phyloP scores from a whole-genome alignment of 176 grass and related monocot genomes.

The Musa schizocarpa region DNA sequence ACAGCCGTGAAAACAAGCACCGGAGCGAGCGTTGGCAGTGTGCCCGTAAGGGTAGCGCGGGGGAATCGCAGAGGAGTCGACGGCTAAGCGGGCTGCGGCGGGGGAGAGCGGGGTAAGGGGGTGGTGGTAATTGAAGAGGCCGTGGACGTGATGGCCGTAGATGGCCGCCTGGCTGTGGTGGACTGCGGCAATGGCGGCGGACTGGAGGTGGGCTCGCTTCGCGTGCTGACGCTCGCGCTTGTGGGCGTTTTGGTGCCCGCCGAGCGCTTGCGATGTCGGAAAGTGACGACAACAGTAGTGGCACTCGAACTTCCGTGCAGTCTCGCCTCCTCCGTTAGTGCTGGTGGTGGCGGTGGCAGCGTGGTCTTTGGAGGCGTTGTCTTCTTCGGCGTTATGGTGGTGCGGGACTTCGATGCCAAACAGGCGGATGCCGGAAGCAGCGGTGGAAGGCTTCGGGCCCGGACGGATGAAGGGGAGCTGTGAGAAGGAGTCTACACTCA shows the following conservation, averaged over 20 bases:
- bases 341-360: slow-evolving; percentile 1
- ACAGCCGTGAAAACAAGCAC: slow-evolving; percentile 33
- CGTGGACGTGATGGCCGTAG: slow-evolving; percentile 57
- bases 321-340: slow-evolving; percentile 18
- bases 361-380: slow-evolving; percentile 1
- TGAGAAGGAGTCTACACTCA: slow-evolving; percentile 67
- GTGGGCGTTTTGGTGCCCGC: slow-evolving; percentile 98
- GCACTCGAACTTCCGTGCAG: slow-evolving; percentile 80
- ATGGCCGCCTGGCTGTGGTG: slow-evolving; percentile 15
- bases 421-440: slow-evolving; percentile 40
- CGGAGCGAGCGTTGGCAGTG: neutral
- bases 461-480: slow-evolving; percentile 61
- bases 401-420: slow-evolving; percentile 79
- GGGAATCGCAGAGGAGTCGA: neutral
- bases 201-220: slow-evolving; percentile 92
- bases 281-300: slow-evolving; percentile 99
- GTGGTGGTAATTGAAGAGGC: slow-evolving; percentile 48
- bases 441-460: slow-evolving; percentile 20
- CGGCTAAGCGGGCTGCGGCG: neutral
- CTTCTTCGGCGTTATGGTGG: slow-evolving; percentile 6
- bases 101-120: slow-evolving; percentile 13
- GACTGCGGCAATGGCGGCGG: slow-evolving; percentile 48
- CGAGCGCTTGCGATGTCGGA: slow-evolving; percentile 94
- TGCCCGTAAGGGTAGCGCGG: slow-evolving; percentile 22
- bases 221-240: slow-evolving; percentile 96